phyloP scores from a whole-genome alignment of 306 rosid species.

The Cotoneaster glaucophyllus region DNA sequence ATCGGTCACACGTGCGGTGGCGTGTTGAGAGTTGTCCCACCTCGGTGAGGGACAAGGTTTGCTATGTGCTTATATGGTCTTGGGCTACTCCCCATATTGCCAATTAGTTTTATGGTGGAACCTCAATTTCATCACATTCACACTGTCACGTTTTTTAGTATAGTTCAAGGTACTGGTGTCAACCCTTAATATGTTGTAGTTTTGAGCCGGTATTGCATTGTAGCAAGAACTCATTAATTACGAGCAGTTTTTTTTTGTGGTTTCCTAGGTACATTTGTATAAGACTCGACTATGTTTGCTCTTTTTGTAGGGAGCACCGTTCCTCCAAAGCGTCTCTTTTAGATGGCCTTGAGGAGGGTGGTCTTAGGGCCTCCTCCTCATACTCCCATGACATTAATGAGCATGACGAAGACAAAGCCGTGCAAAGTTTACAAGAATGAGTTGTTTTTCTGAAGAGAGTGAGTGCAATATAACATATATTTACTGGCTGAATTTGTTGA shows the following conservation, averaged over 20 bases:
- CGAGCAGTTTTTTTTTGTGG: background rate
- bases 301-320: slow-evolving; percentile 60
- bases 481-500: background rate
- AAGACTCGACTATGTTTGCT: background rate
- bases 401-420: slow-evolving; percentile 67
- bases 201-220: background rate
- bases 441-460: slow-evolving; percentile 74
- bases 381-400: slow-evolving; percentile 52
- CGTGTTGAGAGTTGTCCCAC: too few relatives aligned
- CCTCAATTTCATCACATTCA: too few relatives aligned
- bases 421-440: slow-evolving; percentile 72
- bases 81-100: too few relatives aligned
- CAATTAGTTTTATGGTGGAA: too few relatives aligned
- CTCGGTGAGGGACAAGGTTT: too few relatives aligned
- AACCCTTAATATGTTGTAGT: background rate
- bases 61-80: too few relatives aligned
- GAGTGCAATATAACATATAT: slow-evolving; percentile 20
- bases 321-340: slow-evolving; percentile 61
- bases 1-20: too few relatives aligned
- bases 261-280: background rate
- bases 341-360: slow-evolving; percentile 90
- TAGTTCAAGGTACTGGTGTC: background rate
- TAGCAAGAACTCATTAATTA: background rate
- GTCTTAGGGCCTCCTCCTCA: slow-evolving; percentile 69
- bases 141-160: background rate